Conservation (phyloP, 345 rosid species). For the Garcia nutans region DNA sequence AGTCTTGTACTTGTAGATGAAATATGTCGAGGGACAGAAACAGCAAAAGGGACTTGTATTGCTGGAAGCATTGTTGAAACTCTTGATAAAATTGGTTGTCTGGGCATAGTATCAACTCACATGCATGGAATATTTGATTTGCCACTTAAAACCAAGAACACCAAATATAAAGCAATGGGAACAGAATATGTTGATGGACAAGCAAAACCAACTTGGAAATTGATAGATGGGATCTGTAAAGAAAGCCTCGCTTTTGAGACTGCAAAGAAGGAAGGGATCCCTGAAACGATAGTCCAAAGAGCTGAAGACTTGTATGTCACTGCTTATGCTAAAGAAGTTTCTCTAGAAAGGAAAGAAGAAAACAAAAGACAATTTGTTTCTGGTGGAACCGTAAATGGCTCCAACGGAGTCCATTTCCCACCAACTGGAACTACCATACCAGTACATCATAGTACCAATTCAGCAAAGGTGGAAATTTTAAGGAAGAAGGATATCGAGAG, state of each 20-base stretch:
- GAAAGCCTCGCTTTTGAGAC: conserved; percentile 99
- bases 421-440: conserved; percentile 22
- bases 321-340: conserved; percentile 27
- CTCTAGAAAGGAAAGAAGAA: conserved; percentile 17
- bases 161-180: conserved; percentile 80
- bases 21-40: conserved; percentile 98
- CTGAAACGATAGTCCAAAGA: conserved; percentile 65
- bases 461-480: conserved; percentile 31
- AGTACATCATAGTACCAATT: conserved; percentile 25
- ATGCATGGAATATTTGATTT: conserved; percentile 80
- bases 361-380: conserved; percentile 21
- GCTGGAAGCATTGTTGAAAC: conserved; percentile 89
- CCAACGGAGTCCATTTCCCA: conserved; percentile 24
- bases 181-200: conserved; percentile 64
- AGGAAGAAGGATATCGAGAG: conserved; percentile 48
- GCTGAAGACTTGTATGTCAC: conserved; percentile 77
- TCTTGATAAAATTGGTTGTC: conserved; percentile 76
- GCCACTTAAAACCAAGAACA: conserved; percentile 62
- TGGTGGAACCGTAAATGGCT: conserved; percentile 21
- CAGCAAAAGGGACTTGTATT: conserved; percentile 91
- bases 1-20: conserved; percentile 93
- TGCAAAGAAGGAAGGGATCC: conserved; percentile 89
- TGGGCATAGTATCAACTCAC: conserved; percentile 93
- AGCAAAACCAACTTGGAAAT: conserved; percentile 83
- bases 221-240: conserved; percentile 81